A percentile compares a stretch with the other conserved stretches of the same genome.
Conservation (phyloP, 768 basidiomycete species). For the Podaxis carcinomalis region DNA sequence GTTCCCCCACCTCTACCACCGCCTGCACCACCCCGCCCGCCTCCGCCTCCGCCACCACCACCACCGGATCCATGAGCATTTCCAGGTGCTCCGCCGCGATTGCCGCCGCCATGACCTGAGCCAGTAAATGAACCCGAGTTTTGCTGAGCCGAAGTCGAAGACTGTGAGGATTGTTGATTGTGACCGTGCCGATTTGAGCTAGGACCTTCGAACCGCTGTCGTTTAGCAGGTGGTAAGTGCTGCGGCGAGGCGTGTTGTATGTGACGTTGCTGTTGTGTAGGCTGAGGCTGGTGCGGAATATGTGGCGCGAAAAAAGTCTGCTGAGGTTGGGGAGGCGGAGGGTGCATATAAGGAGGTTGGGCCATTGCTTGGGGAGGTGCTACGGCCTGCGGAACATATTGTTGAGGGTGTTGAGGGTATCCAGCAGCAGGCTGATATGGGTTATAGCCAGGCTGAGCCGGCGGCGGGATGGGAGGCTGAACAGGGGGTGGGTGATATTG, state of each 20-base stretch:
- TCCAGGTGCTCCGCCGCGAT: constrained; percentile 35
- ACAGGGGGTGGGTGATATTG: constrained; percentile 47
- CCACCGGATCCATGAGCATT: constrained; percentile 26
- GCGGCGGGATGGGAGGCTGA: constrained; percentile 54
- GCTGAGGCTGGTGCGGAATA: constrained; percentile 38
- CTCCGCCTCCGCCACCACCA: constrained; percentile 31
- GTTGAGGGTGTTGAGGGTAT: constrained; percentile 59
- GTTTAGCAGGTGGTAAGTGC: constrained; percentile 87
- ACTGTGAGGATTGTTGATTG: constrained; percentile 42
- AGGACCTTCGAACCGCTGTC: constrained; percentile 85
- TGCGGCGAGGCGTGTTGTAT: constrained; percentile 66
- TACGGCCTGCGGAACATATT: constrained; percentile 60
- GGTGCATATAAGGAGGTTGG: constrained; percentile 47
- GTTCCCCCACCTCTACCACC: constrained; percentile 42
- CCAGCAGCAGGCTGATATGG: constrained; percentile 70
- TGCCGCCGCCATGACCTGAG: constrained; percentile 30
- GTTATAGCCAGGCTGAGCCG: constrained; percentile 62
- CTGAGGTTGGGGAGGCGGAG: constrained; percentile 39
- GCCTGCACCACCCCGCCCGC: constrained; percentile 36
- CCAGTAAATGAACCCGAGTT: constrained; percentile 26
- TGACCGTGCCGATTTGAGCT: constrained; percentile 47
- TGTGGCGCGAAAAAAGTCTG: constrained; percentile 44
- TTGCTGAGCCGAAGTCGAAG: constrained; percentile 61
- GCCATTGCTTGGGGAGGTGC: constrained; percentile 48
- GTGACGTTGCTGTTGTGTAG: constrained; percentile 44